Evolutionary conservation across 345 rosid species (phyloP), one percentile per base, ranked within the genome.

Genomic region (Noccaea caerulescens): DNA sequence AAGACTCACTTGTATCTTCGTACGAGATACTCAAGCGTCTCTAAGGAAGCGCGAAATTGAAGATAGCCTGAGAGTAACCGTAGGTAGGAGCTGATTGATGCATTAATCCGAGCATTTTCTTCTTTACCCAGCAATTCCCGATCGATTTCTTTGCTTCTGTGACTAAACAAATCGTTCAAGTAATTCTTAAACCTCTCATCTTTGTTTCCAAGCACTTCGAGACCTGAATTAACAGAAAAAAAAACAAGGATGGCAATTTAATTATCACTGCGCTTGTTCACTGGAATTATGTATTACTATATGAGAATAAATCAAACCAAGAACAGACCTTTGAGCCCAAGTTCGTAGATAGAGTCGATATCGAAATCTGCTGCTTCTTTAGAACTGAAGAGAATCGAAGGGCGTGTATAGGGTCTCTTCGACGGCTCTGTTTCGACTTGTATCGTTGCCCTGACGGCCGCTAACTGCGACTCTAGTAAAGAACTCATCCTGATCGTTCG

Each of bases 1-100:
- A 56, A 63, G 8, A 44, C 86, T 69, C 76, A 94, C 99, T 88
- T 88, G 80, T 91, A 88, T 89, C 93, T 81, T 39, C 99, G 85
- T 47, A 94, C 87, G 77, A 94, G 84, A 82, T 91, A 94, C 89
- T 94, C 99, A 5, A 91, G 89, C 4, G 97, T 88, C 76, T 79
- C 87, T 44, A 76, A 88, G 1, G 93, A 77, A 3, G 96, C 83
- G 8, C 75, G 81, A 18, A 82, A 71, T 7, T 88, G 90, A 67
- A 94, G 84, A 77, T 87, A 81, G 1, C 93, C 96, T 0, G 96
- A 89, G 38, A 91, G 86, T 49, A 89, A 54, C 58, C 86, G 85
- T 52, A 94, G 77, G 64, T 78, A 94, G 0, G 85, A 85, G 71
- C 85, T 53, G 18, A 94, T 76, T 0, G 89, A 80, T 4, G 81